Conservation (phyloP, 306 rosid species). For the Acmispon strigosus region DNA sequence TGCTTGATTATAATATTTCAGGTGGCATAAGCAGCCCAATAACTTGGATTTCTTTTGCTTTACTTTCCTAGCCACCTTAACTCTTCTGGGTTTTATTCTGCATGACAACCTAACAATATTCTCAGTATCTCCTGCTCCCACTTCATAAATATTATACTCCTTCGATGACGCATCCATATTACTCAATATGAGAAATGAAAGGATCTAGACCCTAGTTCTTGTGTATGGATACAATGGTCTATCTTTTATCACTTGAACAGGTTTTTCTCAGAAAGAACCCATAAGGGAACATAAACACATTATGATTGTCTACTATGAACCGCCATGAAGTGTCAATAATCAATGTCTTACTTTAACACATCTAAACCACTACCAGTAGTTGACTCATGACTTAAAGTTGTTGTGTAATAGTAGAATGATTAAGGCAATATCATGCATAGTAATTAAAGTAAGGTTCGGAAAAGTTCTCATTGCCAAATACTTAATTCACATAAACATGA, state of each 20-base stretch:
- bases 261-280: background rate
- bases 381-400: background rate
- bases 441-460: too few species aligned
- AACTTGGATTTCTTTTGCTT: constrained; percentile 5
- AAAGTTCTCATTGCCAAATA: too few species aligned
- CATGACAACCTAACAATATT: background rate
- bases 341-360: background rate
- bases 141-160: background rate
- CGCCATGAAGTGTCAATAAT: background rate
- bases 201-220: too few species aligned
- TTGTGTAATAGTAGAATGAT: too few species aligned
- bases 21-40: background rate
- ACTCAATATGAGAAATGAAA: background rate
- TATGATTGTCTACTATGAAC: background rate
- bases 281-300: background rate
- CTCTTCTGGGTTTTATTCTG: background rate
- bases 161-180: background rate
- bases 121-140: background rate
- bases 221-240: background rate
- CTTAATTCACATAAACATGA: too few species aligned
- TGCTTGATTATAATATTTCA: background rate
- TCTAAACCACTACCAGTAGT: background rate
- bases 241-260: background rate
- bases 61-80: background rate
- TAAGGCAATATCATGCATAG: too few species aligned